Percentiles rank a stretch among this genome's conserved stretches.
Evolutionary conservation across 208 protist genomes (phyloP).

Genomic region (Trypanosoma lewisi): DNA sequence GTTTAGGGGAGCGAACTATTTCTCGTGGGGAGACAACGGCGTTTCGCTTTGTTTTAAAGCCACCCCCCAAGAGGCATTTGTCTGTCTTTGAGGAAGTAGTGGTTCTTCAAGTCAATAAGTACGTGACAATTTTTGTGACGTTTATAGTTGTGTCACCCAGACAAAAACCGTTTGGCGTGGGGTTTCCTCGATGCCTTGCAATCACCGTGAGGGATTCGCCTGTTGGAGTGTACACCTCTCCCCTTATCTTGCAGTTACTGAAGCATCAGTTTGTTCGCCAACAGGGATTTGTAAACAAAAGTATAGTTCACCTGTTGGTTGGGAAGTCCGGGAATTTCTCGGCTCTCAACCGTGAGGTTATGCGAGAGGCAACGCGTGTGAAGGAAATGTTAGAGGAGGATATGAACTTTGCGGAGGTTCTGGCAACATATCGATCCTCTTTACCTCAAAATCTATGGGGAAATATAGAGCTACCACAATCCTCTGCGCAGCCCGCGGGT

Average conservation of each 20-base stretch:
- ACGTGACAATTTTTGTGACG: conserved; percentile 70
- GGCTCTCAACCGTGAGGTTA: conserved; percentile 59
- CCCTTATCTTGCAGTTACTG: conserved; percentile 78
- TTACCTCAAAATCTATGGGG: conserved; percentile 32
- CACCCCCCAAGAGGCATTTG: conserved; percentile 40
- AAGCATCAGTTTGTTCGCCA: conserved; percentile 78
- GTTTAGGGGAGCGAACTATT: conserved; percentile 43
- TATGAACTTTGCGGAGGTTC: conserved; percentile 46
- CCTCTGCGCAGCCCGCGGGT: conserved; percentile 61
- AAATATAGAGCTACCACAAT: conserved; percentile 43
- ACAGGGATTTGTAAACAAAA: conserved; percentile 55
- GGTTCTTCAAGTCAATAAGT: conserved; percentile 63
- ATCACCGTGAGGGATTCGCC: conserved; percentile 65
- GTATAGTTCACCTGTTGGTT: conserved; percentile 51
- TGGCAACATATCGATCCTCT: conserved; percentile 60
- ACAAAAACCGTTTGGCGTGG: conserved; percentile 53
- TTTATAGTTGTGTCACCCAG: conserved; percentile 64
- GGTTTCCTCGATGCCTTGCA: conserved; percentile 64
- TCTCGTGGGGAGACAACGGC: conserved; percentile 57
- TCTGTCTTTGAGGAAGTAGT: conserved; percentile 70
- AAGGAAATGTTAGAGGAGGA: conserved; percentile 54
- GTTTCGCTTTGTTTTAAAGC: conserved; percentile 45
- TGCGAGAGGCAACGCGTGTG: conserved; percentile 61
- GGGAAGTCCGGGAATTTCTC: conserved; percentile 56
- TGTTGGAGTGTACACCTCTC: conserved; percentile 66